Percentiles rank a stretch among this genome's conserved stretches.
phyloP scores from a whole-genome alignment of 2,329 filamentous ascomycete species.

The Aureobasidium sp. region DNA sequence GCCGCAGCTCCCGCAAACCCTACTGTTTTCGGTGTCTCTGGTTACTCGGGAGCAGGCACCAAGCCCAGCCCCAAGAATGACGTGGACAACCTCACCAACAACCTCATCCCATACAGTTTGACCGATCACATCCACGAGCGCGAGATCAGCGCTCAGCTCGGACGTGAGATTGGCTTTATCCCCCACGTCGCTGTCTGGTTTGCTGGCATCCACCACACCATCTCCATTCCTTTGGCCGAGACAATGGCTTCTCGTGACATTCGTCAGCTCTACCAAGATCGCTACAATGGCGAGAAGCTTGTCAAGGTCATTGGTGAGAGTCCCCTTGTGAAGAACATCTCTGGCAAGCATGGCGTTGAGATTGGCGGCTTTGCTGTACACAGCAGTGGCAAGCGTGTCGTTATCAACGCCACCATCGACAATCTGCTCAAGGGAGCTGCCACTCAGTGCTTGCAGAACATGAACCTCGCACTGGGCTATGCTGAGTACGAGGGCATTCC shows the following conservation, averaged over 20 bases:
- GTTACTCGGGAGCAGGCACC: constrained; percentile 90
- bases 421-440: constrained; percentile 90
- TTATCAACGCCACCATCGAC: constrained; percentile 91
- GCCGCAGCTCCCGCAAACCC: constrained; percentile 57
- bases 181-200: constrained; percentile 97
- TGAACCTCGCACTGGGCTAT: constrained; percentile 87
- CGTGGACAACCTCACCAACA: constrained; percentile 71
- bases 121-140: constrained; percentile 93
- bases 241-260: constrained; percentile 88
- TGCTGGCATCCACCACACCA: constrained; percentile 87
- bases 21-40: constrained; percentile 82
- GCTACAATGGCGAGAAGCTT: constrained; percentile 91
- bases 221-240: constrained; percentile 80
- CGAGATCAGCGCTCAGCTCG: constrained; percentile 77
- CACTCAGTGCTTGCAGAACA: constrained; percentile 90
- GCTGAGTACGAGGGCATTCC: constrained; percentile 85
- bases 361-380: constrained; percentile 95
- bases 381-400: constrained; percentile 78
- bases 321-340: constrained; percentile 77
- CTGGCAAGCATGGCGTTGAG: constrained; percentile 79
- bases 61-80: constrained; percentile 95
- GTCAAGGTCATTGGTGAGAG: constrained; percentile 87
- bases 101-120: constrained; percentile 83
- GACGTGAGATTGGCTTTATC: constrained; percentile 70
- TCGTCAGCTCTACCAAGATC: constrained; percentile 88